Base-by-base conservation (phyloP, 345 rosid species). In the Eutrema heterophyllum region DNA sequence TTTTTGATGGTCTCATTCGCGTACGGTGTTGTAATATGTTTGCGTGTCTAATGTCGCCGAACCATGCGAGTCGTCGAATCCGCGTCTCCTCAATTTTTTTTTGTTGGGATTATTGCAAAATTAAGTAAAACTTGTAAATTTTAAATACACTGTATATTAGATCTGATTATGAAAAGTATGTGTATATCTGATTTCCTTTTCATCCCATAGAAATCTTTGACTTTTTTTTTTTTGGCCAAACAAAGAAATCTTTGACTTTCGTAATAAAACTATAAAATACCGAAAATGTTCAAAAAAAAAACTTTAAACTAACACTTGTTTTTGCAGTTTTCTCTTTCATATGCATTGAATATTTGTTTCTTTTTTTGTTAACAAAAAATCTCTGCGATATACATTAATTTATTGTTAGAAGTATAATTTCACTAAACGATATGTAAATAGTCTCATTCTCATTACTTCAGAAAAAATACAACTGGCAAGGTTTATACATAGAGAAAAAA, bases 1-100 rank as follows among this genome's bases (percentile, higher is more conserved):
- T n/a, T 74, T 58, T 48, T 29, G 35, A 65, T 48, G 43, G 59
- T 73, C 36, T 38, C 14, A 35, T 73, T 64, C 57, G n/a, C 64
- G 14, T 45, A 46, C 62, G 73, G 58, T 26, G 68, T 67, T 26
- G 68, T 67, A 33, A 45, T 64, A 46, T 49, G 45, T 74, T 54
- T 46, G 62, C 49, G 68, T 75, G 50, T 68, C 67, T 51, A 18
- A 12, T 62, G 43, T 75, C 50, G 30, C 70, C 64, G 26, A 35
- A 61, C 69, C 74, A 51, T 75, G 64, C 43, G 27, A 76, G 58
- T 61, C 64, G 43, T 61, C 65, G 44, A 53, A 68, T 61, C 74
- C 70, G 74, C 65, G 64, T 62, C 70, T 61, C 58, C 32, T 12
- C 29, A 0, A 7, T 40, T 41, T 36, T 9, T 13, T 15, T 45